phyloP scores from a whole-genome alignment of 1,284 basidiomycete species.

The Trichosporon ovoides region DNA sequence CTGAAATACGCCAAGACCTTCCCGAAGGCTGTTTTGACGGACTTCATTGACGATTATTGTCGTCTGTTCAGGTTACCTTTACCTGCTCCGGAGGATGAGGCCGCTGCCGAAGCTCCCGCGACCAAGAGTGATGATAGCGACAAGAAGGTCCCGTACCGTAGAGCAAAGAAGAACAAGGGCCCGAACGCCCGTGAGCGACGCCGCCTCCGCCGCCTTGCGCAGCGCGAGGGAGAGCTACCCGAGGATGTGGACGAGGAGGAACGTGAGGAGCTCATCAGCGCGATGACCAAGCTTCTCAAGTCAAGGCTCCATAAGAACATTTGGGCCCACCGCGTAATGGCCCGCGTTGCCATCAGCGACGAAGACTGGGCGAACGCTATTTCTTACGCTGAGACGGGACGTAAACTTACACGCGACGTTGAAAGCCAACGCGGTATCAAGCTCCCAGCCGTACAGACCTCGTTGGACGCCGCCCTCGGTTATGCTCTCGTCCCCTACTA shows the following conservation, averaged over 20 bases:
- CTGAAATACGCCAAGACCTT: conserved; percentile 66
- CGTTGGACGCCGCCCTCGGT: conserved; percentile 43
- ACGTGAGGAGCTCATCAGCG: conserved; percentile 41
- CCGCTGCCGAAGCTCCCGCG: conserved; percentile 19
- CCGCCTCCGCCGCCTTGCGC: conserved; percentile 29
- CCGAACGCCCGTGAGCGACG: conserved; percentile 36
- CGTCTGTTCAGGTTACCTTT: conserved; percentile 57
- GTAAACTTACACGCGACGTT: conserved; percentile 57
- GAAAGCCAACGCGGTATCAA: conserved; percentile 60
- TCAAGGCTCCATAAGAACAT: conserved; percentile 57
- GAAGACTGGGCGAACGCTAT: conserved; percentile 74
- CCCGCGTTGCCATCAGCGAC: conserved; percentile 66
- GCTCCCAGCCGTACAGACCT: conserved; percentile 27
- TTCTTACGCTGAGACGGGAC: conserved; percentile 63
- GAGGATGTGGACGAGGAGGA: conserved; percentile 42
- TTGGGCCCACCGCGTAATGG: conserved; percentile 65
- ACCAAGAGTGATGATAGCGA: conserved; percentile 19
- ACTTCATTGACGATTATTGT: conserved; percentile 65
- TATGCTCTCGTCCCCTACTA: conserved; percentile 73
- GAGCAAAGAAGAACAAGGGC: conserved; percentile 8
- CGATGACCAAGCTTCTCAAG: conserved; percentile 39
- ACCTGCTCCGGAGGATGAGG: conserved; percentile 51
- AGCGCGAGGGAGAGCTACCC: conserved; percentile 32
- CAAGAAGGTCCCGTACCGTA: conserved; percentile 14
- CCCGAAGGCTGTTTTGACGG: conserved; percentile 57